Percentiles rank a stretch among this genome's conserved stretches.
Evolutionary conservation across 2,329 filamentous ascomycete species (phyloP).

Genomic region (Pyrenophora tritici-repentis): DNA sequence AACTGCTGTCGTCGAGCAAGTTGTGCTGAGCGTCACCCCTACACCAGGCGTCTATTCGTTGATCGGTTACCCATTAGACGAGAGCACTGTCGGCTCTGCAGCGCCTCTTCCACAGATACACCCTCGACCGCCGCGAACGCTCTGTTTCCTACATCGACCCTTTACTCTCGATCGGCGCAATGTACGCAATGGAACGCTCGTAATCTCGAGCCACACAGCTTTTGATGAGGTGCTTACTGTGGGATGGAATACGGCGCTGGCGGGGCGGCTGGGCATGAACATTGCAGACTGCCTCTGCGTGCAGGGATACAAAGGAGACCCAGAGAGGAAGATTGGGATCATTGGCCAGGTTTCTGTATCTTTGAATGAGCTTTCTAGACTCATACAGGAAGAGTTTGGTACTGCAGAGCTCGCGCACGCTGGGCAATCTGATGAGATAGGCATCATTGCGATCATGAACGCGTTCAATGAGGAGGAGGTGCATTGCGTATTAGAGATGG

Average conservation of each 20-base stretch:
- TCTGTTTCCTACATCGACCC: slow-evolving; percentile 43
- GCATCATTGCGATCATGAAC: slow-evolving; percentile 48
- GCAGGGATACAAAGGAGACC: slow-evolving; percentile 48
- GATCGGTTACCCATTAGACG: slow-evolving; percentile 26
- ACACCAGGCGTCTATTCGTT: slow-evolving; percentile 38
- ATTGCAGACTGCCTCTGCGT: slow-evolving; percentile 36
- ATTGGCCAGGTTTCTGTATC: slow-evolving; percentile 28
- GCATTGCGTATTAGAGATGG: slow-evolving; percentile 38
- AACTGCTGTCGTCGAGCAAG: slow-evolving; percentile 33
- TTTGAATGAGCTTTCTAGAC: slow-evolving; percentile 19
- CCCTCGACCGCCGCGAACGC: slow-evolving; percentile 29
- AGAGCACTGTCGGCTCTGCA: slow-evolving; percentile 3
- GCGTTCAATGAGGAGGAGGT: slow-evolving; percentile 48
- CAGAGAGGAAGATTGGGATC: slow-evolving; percentile 46
- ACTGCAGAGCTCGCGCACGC: slow-evolving; percentile 30
- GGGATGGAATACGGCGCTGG: slow-evolving; percentile 46
- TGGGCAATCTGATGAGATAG: slow-evolving; percentile 30
- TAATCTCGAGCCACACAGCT: slow-evolving; percentile 44
- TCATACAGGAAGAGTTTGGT: slow-evolving; percentile 36
- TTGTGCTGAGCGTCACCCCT: slow-evolving; percentile 40
- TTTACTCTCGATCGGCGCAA: slow-evolving; percentile 37
- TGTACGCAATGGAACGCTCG: slow-evolving; percentile 33
- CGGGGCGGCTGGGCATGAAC: slow-evolving; percentile 38
- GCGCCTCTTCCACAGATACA: background rate
- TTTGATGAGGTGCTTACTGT: slow-evolving; percentile 49